Evolutionary conservation across 1,139 yeast species (phyloP).

Genomic region (Saccharomycopsis hybrid): DNA sequence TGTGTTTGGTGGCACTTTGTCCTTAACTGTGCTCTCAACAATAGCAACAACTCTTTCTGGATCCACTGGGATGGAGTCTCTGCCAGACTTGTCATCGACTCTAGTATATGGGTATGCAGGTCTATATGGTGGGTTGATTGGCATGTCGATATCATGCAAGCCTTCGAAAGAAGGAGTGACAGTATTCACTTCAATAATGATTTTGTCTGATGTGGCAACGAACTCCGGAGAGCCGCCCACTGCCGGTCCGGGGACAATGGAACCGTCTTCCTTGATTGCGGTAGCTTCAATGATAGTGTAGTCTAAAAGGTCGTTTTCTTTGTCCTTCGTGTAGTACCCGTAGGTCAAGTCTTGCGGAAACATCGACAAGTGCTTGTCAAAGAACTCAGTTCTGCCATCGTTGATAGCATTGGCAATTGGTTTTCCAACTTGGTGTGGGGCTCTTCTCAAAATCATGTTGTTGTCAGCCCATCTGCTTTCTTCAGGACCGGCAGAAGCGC

Average conservation of each 20-base stretch:
- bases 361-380: constrained; percentile 96
- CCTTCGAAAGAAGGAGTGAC: constrained; percentile 93
- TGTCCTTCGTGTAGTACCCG: constrained; percentile 79
- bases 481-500: constrained; percentile 96
- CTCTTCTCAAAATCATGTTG: constrained; percentile 79
- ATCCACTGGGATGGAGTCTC: constrained; percentile 74
- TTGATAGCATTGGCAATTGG: constrained; percentile 89
- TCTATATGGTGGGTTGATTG: constrained; percentile 82
- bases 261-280: constrained; percentile 91
- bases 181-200: constrained; percentile 90
- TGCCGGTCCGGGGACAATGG: constrained; percentile 93
- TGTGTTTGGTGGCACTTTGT: constrained; percentile 81
- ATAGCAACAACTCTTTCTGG: constrained; percentile 85
- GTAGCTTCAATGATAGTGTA: constrained; percentile 92
- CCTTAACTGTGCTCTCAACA: constrained; percentile 73
- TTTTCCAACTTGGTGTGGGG: constrained; percentile 98
- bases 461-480: constrained; percentile 92
- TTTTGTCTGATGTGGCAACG: constrained; percentile 73
- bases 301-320: constrained; percentile 64
- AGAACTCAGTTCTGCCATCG: constrained; percentile 77
- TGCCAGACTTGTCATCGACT: constrained; percentile 68
- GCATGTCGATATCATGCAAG: constrained; percentile 90
- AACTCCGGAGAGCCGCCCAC: constrained; percentile 97
- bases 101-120: constrained; percentile 80
- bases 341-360: constrained; percentile 95